Base-by-base conservation (phyloP, 495 filamentous ascomycete genomes). In the Collariella sp. region DNA sequence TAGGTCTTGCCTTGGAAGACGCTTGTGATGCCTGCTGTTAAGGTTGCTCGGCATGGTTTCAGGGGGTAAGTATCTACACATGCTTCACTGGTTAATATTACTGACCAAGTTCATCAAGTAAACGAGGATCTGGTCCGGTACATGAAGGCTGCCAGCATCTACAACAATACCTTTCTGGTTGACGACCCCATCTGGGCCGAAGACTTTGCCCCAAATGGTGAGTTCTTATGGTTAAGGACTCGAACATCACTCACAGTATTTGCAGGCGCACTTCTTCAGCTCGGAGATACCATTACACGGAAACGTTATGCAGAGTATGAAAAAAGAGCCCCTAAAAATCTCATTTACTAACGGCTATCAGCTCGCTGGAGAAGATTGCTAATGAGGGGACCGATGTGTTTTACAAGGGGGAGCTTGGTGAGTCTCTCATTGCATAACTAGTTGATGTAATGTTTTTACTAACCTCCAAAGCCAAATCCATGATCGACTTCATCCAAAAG, bases 171-270 rank as follows among this genome's bases (percentile, higher is more conserved):
- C 50, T 94, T 95, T 57, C 67, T 95, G 0, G 73, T 79, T 0
- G 73, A 83, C 0, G 79, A 95, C 52, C 86, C 87, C 0, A 76
- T 78, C 1, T 96, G 87, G 84, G 87, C 89, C 4, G 62, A 86
- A 19, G 91, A 96, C 57, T 96, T 95, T 67, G 89, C 90, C 13
- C 91, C 91, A 0, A 83, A 91, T 49, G 76, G 76, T 70, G 52
- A 76, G 10, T 48, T n/a, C 18, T 7, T 5, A 3, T 12, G 7
- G 5, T 18, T 2, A 24, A 15, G 2, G 41, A 9, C 11, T 16
- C 16, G 10, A 7, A 13, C 20, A 19, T 31, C 9, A 13, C 42
- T 56, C 22, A 55, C 26, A 13, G 12, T n/a, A 4, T 19, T 38
- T 6, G 19, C 19, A 75, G 72, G 73, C 5, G 65, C 57, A 0